These are phyloP conservation scores for Ophiosphaerella herpotricha DNA, from an alignment of 2,329 filamentous ascomycete species.

Conservation along the genomic window DNA sequence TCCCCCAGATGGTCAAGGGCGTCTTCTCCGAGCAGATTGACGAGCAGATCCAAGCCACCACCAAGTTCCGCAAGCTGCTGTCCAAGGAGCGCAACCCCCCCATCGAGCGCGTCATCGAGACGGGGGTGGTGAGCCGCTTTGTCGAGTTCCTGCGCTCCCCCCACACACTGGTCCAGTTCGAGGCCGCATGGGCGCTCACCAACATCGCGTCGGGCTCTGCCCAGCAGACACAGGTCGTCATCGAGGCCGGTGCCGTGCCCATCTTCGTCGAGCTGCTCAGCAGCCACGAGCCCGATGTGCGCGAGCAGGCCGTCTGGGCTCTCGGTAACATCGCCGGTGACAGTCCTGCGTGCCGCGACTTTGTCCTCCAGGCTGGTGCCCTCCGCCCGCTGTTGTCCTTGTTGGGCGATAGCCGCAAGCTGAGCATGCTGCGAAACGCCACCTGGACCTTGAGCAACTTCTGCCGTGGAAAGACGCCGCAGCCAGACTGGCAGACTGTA, in stretches of 20 bases:
- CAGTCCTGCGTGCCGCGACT: conserved; percentile 96
- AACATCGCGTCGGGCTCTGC: conserved; percentile 99
- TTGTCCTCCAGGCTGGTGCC: conserved; percentile 88
- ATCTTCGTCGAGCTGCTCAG: conserved; percentile 96
- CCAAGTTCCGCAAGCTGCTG: conserved; percentile 96
- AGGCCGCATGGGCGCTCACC: conserved; percentile 97
- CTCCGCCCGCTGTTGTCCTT: conserved; percentile 87
- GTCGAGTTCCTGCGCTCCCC: conserved; percentile 98
- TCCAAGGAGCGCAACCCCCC: conserved; percentile 99
- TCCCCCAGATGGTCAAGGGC: conserved; percentile 95
- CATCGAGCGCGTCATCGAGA: conserved; percentile 99
- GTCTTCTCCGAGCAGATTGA: conserved; percentile 99
- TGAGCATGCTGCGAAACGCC: conserved; percentile 98
- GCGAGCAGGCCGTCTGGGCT: conserved; percentile 98
- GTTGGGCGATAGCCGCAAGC: conserved; percentile 94
- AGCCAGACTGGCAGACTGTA: conserved; percentile 96
- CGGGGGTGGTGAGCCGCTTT: conserved; percentile 94
- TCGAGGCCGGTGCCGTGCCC: conserved; percentile 95
- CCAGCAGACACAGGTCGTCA: conserved; percentile 97
- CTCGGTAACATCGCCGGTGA: conserved; percentile 98
- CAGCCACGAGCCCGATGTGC: conserved; percentile 95
- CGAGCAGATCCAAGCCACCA: conserved; percentile 94
- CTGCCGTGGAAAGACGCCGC: conserved; percentile 98
- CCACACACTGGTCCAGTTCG: conserved; percentile 97
- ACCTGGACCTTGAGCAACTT: conserved; percentile 99